phyloP scores from a whole-genome alignment of 306 rosid species.

The Arachis stenosperma region DNA sequence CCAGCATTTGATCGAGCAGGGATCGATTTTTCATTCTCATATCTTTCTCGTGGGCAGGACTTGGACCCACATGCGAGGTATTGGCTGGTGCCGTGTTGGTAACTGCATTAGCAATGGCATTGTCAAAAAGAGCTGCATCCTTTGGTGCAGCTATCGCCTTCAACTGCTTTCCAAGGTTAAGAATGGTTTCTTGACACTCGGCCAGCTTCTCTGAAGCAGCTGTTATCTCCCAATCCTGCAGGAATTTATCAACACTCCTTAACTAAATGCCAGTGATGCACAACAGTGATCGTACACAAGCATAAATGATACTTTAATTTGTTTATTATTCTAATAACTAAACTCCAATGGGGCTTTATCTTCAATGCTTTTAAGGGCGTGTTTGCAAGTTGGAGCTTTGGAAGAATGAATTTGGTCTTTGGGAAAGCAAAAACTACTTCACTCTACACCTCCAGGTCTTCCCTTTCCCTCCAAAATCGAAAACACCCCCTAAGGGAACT shows the following conservation, averaged over 20 bases:
- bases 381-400: no score
- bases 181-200: conserved; percentile 93
- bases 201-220: conserved; percentile 93
- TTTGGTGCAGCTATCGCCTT: conserved; percentile 78
- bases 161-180: conserved; percentile 86
- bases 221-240: conserved; percentile 88
- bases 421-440: no score
- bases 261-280: conserved; percentile 20
- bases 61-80: conserved; percentile 24
- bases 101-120: conserved; percentile 44
- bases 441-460: no score
- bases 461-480: no score
- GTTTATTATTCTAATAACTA: neutral
- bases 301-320: neutral
- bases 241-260: conserved; percentile 33
- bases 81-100: conserved; percentile 4
- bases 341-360: neutral
- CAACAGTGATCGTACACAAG: neutral
- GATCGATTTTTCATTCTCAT: conserved; percentile 56
- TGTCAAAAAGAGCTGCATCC: conserved; percentile 65
- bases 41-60: conserved; percentile 32
- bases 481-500: neutral
- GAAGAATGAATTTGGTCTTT: no score
- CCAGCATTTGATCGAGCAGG: conserved; percentile 73
- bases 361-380: neutral